Conservation (phyloP, 2,329 filamentous ascomycete species). For the Alternaria angustiovoidea region DNA sequence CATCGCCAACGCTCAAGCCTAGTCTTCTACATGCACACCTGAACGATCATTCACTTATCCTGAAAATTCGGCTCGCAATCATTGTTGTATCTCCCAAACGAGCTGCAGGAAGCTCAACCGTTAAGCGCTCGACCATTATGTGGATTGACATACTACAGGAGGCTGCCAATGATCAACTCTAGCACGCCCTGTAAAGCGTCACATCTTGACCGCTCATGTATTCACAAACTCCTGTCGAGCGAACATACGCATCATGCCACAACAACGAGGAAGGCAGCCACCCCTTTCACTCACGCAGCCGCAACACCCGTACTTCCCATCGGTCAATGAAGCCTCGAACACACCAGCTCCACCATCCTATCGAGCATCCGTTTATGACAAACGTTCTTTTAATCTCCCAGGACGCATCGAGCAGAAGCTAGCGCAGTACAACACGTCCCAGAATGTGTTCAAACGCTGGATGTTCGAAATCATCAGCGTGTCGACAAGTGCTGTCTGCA, state of each 20-base stretch:
- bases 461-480: slow-evolving; percentile 40
- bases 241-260: not conserved
- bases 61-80: no score
- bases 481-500: slow-evolving; percentile 42
- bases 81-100: no score
- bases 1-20: no score
- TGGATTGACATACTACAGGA: no score
- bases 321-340: not conserved
- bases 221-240: not conserved
- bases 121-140: no score
- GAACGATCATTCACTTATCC: no score
- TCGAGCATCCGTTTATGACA: not conserved
- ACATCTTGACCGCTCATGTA: not conserved
- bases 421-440: slow-evolving; percentile 32
- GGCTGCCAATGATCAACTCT: not conserved
- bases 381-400: slow-evolving; percentile 21
- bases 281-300: not conserved
- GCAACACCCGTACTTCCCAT: not conserved
- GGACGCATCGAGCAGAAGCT: slow-evolving; percentile 34
- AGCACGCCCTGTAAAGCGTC: not conserved
- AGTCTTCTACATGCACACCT: no score
- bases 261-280: not conserved
- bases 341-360: not conserved
- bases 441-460: slow-evolving; percentile 34
- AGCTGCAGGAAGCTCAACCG: no score